phyloP scores from a whole-genome alignment of 495 filamentous ascomycete species.

The Tetracladium setigerum region DNA sequence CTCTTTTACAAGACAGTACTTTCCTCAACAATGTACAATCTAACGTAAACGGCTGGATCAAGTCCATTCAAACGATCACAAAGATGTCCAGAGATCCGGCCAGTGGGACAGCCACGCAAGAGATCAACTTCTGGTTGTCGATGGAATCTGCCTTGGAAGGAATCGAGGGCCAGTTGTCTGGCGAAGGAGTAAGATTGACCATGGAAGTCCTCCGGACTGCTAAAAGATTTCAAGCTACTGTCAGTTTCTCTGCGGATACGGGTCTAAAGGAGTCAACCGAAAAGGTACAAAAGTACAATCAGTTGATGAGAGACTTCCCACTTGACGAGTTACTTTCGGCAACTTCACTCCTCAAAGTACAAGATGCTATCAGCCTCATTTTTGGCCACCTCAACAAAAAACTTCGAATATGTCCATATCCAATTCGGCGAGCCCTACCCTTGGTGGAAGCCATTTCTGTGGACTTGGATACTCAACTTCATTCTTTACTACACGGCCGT shows the following conservation, averaged over 20 bases:
- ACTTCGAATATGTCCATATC: slow-evolving; percentile 88
- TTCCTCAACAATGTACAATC: slow-evolving; percentile 93
- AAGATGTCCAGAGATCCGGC: slow-evolving; percentile 85
- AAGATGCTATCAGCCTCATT: slow-evolving; percentile 78
- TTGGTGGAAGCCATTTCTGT: slow-evolving; percentile 98
- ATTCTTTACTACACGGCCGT: slow-evolving; percentile 74
- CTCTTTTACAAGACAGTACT: slow-evolving; percentile 70
- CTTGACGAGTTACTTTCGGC: slow-evolving; percentile 84
- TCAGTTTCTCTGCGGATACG: slow-evolving; percentile 92
- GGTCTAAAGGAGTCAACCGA: slow-evolving; percentile 92
- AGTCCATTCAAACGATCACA: slow-evolving; percentile 95
- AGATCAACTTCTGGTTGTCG: slow-evolving; percentile 97
- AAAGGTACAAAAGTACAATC: slow-evolving; percentile 95
- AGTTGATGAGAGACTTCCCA: slow-evolving; percentile 96
- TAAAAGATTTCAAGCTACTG: slow-evolving; percentile 92
- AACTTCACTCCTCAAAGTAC: slow-evolving; percentile 80
- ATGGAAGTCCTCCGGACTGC: slow-evolving; percentile 90
- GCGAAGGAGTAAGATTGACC: slow-evolving; percentile 84
- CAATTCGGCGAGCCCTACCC: slow-evolving; percentile 81
- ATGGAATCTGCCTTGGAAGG: slow-evolving; percentile 88
- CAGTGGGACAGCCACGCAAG: slow-evolving; percentile 85
- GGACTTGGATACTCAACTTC: slow-evolving; percentile 80
- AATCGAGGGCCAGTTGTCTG: slow-evolving; percentile 79
- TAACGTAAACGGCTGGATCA: slow-evolving; percentile 93
- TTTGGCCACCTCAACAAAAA: slow-evolving; percentile 96